Evolutionary conservation across 2,329 filamentous ascomycete species (phyloP), one percentile per base, ranked within the genome.

Genomic region (Pseudodiploospora longispora): DNA sequence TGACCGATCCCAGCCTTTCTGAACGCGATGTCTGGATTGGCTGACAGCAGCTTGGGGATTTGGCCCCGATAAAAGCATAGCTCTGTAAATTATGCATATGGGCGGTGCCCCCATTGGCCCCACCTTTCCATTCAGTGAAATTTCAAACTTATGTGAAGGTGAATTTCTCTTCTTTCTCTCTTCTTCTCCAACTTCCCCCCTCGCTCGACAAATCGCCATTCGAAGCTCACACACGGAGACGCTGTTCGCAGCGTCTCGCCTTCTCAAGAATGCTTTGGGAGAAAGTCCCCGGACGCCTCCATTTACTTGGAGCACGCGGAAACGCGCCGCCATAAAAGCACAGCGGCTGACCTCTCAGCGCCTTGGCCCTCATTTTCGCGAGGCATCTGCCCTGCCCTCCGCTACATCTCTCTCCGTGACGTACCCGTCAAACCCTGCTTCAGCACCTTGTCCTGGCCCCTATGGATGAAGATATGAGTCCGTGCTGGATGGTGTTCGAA

Each of bases 271-370:
- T 63, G 90, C 90, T 96, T 96, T 93, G 89, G 91, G 91, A 95
- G 91, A 97, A 97, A 97, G 91, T 97, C 91, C 91, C 91, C 91
- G 91, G 91, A 96, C 90, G 77, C 76, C 75, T 71, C 66, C 57
- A 61, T 62, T 54, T 19, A 19, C 46, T 52, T 29, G 55, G 60
- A 61, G 60, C 59, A 59, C 78, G 90, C 88, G 87, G 88, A 94
- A 95, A 96, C 87, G 88, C 90, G 87, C 88, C 90, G 90, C 89
- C 91, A 95, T 90, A 96, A 83, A 95, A 95, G 90, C 89, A 89
- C 77, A 74, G 89, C 87, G 88, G 88, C 84, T 90, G 70, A 88
- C 79, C 80, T 80, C 75, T 73, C 33, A 34, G 76, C 74, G 69
- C 71, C 70, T 71, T 70, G 71, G 69, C 70, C 70, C 68, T 70